Evolutionary conservation across 2,329 filamentous ascomycete genomes (phyloP), one percentile per base, ranked within the genome.

Genomic region (Fusarium sambucinum): DNA sequence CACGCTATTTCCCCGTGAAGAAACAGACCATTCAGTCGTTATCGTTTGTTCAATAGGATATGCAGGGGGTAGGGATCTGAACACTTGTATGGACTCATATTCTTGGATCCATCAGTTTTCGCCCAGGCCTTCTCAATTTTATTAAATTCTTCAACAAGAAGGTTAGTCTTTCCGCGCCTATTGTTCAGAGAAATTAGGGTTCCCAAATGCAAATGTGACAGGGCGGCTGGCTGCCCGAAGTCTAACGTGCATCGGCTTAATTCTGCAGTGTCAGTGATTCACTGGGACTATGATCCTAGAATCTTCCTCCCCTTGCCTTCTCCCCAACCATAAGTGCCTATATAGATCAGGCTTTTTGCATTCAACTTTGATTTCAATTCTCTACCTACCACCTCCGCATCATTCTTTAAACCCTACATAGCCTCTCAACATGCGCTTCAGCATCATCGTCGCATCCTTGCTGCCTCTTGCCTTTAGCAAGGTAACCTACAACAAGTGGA

Each of bases 401-500:
- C 29, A 27, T 19, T 21, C 7, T 19, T 27, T 12, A 9, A 11
- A 3, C 8, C 10, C 32, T 29, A 17, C 27, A 12, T 9, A 35
- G 10, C 2, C 9, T 19, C 2, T 30, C 25, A 33, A 41, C 21
- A 72, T 72, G 70, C 46, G 52, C 23, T 29, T 59, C 46, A 33
- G 33, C 30, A 42, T 44, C 17, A 17, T 52, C 11, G 6, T 66
- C 2, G 60, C 60, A 9, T 23, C 69, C 13, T n/a, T 63, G 10
- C 12, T 60, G 19, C 68, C 70, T 11, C n/a, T 73, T 10, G 65
- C 19, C 14, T 40, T 50, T 1, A 62, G 70, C 37, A 72, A 67
- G 35, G 61, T 70, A 13, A 70, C 72, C 2, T 75, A 75, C 37
- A 52, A 74, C 27, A 71, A 72, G 8, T 75, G 73, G 72, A 74